Evolutionary conservation across 805 yeast genomes (phyloP).

Genomic region (Yamadazyma akitaensis): DNA sequence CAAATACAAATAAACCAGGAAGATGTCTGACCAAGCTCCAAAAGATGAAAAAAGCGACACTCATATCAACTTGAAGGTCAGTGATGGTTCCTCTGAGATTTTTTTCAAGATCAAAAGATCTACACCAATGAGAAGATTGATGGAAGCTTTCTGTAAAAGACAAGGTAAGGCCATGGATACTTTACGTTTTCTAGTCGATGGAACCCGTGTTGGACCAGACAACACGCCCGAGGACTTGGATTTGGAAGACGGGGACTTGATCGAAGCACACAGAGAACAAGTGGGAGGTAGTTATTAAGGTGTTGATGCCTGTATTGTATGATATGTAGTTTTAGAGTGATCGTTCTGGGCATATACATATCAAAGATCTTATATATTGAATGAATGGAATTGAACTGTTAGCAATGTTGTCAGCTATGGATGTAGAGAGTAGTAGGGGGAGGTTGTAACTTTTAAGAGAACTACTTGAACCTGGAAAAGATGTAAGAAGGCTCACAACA

Average conservation of each 20-base stretch:
- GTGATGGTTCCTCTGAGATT: constrained; percentile 91
- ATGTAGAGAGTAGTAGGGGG: background rate
- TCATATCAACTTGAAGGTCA: constrained; percentile 89
- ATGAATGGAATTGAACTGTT: background rate
- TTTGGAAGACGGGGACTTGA: constrained; percentile 92
- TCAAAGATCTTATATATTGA: background rate
- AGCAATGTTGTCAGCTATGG: background rate
- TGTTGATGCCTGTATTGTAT: background rate
- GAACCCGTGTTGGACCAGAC: constrained; percentile 81
- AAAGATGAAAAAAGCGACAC: constrained; percentile 47
- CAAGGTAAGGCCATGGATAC: constrained; percentile 85
- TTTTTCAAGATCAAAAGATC: constrained; percentile 92
- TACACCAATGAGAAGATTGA: constrained; percentile 88
- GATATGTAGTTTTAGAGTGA: background rate
- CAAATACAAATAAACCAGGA: background rate
- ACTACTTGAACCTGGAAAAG: no score
- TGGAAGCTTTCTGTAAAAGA: constrained; percentile 98
- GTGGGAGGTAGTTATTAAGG: constrained; percentile 50
- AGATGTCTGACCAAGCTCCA: constrained; percentile 21
- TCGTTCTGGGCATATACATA: background rate
- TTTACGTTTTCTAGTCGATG: constrained; percentile 88
- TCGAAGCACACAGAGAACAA: constrained; percentile 97
- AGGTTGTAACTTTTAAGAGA: background rate
- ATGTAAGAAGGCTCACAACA: no score
- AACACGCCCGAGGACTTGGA: constrained; percentile 93